phyloP scores from a whole-genome alignment of 441 rosid species.

The Jatropha multifida region DNA sequence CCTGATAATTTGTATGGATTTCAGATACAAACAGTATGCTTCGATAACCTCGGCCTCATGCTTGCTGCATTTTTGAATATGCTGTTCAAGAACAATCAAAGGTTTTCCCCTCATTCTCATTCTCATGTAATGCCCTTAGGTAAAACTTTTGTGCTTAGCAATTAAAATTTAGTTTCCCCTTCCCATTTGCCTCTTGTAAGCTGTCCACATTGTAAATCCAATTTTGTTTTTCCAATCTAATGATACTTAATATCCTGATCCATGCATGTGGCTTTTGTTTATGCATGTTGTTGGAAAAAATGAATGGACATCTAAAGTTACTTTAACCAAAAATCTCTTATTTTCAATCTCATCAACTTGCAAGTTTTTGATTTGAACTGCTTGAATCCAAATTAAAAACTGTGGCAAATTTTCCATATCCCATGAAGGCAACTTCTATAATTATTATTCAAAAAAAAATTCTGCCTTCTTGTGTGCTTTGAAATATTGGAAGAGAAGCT shows the following conservation, averaged over 20 bases:
- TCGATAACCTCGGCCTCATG: conserved; percentile 71
- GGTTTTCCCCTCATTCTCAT: conserved; percentile 37
- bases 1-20: conserved; percentile 31
- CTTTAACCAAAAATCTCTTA: neutral
- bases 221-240: neutral
- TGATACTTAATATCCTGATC: neutral
- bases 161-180: conserved; percentile 7
- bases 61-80: conserved; percentile 63
- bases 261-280: neutral
- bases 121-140: conserved; percentile 5
- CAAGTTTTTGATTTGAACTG: neutral
- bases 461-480: neutral
- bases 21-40: conserved; percentile 79
- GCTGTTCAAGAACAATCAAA: conserved; percentile 57
- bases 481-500: neutral
- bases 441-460: neutral
- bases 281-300: neutral
- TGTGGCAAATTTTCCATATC: neutral
- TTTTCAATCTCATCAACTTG: neutral
- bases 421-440: neutral
- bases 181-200: neutral
- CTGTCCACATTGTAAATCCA: neutral
- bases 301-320: neutral
- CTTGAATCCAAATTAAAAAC: neutral
- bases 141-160: neutral